Evolutionary conservation across 768 basidiomycete genomes (phyloP).

Genomic region (Coprinopsis sp.): DNA sequence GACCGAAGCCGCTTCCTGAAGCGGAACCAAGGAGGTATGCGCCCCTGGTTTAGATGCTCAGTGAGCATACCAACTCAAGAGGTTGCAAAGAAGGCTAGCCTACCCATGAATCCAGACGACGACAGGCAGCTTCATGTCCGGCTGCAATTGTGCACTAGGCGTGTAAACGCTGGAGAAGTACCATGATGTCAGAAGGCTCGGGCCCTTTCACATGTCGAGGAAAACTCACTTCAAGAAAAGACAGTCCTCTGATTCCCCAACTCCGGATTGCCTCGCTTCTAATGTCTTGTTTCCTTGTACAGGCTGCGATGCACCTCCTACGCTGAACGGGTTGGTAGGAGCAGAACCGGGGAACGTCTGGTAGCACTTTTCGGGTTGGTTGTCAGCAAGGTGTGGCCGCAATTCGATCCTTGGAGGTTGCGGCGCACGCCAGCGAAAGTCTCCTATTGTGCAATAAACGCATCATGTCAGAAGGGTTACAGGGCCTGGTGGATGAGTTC

Average conservation of each 20-base stretch:
- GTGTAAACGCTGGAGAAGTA: slow-evolving; percentile 27
- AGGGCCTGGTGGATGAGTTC: slow-evolving; percentile 2
- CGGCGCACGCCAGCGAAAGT: slow-evolving; percentile 25
- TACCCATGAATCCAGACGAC: slow-evolving; percentile 44
- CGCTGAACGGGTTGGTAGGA: slow-evolving; percentile 17
- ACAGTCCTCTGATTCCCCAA: slow-evolving; percentile 32
- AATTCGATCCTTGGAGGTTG: background rate
- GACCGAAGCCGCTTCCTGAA: slow-evolving; percentile 5
- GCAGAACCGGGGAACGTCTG: background rate
- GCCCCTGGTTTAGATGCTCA: too few species aligned
- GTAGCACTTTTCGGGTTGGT: slow-evolving; percentile 3
- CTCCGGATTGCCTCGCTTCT: slow-evolving; percentile 6
- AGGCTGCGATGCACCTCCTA: background rate
- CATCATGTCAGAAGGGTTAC: background rate
- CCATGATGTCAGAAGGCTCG: background rate
- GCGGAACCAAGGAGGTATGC: slow-evolving; percentile 30
- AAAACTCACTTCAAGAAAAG: slow-evolving; percentile 32
- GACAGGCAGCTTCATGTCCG: slow-evolving; percentile 28
- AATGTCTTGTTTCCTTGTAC: background rate
- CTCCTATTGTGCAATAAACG: background rate
- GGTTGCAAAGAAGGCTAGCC: slow-evolving; percentile 4
- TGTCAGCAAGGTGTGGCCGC: slow-evolving; percentile 6
- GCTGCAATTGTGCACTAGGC: slow-evolving; percentile 22
- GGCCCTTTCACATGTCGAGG: background rate
- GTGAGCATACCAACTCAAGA: background rate